Evolutionary conservation across 768 basidiomycete genomes (phyloP).

Genomic region (Russula earlei): DNA sequence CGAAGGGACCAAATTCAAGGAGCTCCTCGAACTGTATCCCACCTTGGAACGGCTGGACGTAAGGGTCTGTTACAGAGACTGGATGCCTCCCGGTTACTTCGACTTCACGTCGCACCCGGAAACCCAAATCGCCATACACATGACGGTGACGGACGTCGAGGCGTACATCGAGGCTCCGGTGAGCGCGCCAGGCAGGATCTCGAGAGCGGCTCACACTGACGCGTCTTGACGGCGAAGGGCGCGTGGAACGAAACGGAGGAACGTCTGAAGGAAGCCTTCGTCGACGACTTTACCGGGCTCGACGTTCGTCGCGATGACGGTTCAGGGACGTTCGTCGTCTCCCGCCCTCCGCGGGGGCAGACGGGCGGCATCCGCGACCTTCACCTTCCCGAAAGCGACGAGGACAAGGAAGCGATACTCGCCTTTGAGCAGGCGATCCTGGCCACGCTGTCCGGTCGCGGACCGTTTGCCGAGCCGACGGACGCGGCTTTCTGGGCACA

Average conservation of each 20-base stretch:
- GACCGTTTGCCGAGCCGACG: too few relatives aligned
- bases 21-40: neutral
- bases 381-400: neutral
- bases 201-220: neutral
- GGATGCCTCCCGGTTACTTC: neutral
- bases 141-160: neutral
- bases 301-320: neutral
- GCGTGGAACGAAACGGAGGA: neutral
- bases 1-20: neutral
- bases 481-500: too few relatives aligned
- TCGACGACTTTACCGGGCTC: neutral
- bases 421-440: neutral
- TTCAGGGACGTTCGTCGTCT: neutral
- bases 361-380: neutral
- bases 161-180: neutral
- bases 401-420: neutral
- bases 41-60: neutral
- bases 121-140: neutral
- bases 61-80: neutral
- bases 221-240: neutral
- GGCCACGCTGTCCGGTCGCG: neutral
- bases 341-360: neutral
- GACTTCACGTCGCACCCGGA: neutral
- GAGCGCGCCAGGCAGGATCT: neutral
- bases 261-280: neutral